Conservation (phyloP, 1,284 basidiomycete genomes). For the Meira miltonrushii region DNA sequence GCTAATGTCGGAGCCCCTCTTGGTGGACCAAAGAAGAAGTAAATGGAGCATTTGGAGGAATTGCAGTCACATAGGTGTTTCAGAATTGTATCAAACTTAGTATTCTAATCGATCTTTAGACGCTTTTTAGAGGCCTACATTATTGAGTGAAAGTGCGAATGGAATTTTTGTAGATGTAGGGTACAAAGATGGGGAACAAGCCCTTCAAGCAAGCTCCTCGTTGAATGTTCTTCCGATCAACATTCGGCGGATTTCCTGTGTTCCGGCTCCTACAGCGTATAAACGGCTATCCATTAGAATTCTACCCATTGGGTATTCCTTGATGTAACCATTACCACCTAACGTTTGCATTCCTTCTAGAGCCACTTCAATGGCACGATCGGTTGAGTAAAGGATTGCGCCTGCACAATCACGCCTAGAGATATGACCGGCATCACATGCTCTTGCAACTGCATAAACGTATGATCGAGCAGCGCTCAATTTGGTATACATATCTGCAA, state of each 20-base stretch:
- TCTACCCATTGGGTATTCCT: constrained; percentile 32
- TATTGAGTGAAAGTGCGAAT: background rate
- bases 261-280: constrained; percentile 44
- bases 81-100: background rate
- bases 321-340: constrained; percentile 38
- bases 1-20: constrained; percentile 46
- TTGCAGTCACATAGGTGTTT: too few relatives aligned
- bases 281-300: constrained; percentile 37
- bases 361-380: constrained; percentile 35
- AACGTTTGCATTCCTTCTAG: constrained; percentile 39
- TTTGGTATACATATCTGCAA: constrained; percentile 88
- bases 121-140: background rate
- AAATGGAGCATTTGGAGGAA: constrained; percentile 14
- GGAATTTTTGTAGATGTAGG: background rate
- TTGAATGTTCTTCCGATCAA: constrained; percentile 40
- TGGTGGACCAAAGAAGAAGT: constrained; percentile 38
- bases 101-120: background rate
- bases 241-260: constrained; percentile 45
- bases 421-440: constrained; percentile 33
- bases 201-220: constrained; percentile 17
- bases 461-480: constrained; percentile 81
- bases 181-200: background rate
- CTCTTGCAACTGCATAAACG: constrained; percentile 71
- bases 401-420: constrained; percentile 57
- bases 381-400: constrained; percentile 33